Evolutionary conservation across 2,329 filamentous ascomycete genomes (phyloP), one percentile per base, ranked within the genome.

Genomic region (Sporothrix humicola): DNA sequence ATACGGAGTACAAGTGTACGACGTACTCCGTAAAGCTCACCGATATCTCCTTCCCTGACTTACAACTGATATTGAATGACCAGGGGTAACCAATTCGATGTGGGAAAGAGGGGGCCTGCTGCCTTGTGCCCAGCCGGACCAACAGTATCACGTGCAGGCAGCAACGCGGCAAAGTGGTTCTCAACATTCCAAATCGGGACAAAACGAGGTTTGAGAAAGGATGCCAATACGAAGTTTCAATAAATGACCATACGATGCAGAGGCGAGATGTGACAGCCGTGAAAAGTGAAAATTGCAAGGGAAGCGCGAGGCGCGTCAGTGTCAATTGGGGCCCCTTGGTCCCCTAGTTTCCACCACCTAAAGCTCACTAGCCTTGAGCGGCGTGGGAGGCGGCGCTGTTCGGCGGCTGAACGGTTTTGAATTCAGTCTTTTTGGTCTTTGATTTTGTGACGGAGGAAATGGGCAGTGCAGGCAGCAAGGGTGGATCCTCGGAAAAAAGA

Each of bases 391-490:
- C 66, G 66, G 66, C 66, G 50, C 31, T 42, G 44, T 23, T 56
- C 48, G 31, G 50, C 48, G 26, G 66, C 48, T 69, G 48, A n/a
- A 44, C 50, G 48, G 48, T 20, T 20, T 48, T 20, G 10, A 20
- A 42, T 54, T 20, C 17, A 12, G 9, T 17, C 20, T 23, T 26
- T 56, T 26, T 56, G 13, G n/a, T 61, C 10, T 61, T 12, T 17
- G 17, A 15, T 37, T 59, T 17, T 59, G 23, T 44, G n/a, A 48
- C 20, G 12, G 42, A 12, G 6, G 42, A 17, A 61, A 15, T 37
- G 37, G 66, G 66, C 66, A 54, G n/a, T 58, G 65, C 46, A 70
- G 68, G 68, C 68, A 70, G 68, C 50, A 70, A 20, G 58, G 52
- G 50, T 61, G 42, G 56, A 56, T 20, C 44, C 69, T 42, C 23